phyloP scores from a whole-genome alignment of 2,329 filamentous ascomycete genomes.

The Ophiostoma himal-ulmi region DNA sequence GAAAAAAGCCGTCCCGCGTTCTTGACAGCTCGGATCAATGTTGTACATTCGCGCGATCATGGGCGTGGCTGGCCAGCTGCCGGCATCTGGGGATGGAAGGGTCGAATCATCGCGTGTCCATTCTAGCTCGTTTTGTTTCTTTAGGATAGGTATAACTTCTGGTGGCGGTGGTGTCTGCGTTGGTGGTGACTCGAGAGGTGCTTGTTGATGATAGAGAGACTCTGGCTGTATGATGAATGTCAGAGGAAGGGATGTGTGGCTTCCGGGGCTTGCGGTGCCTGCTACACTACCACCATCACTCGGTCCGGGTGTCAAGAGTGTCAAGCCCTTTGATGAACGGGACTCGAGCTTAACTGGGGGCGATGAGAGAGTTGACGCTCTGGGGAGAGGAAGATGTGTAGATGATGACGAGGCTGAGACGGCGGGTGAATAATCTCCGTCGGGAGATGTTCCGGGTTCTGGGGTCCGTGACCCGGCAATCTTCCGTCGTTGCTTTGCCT shows the following conservation, averaged over 20 bases:
- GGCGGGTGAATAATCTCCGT: slow-evolving; percentile 21
- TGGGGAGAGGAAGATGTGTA: background rate
- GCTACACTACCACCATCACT: background rate
- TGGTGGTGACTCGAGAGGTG: background rate
- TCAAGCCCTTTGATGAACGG: background rate
- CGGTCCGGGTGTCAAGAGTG: slow-evolving; percentile 12
- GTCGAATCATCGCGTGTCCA: slow-evolving; percentile 30
- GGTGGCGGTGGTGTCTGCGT: background rate
- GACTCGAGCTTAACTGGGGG: slow-evolving; percentile 9
- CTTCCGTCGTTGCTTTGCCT: slow-evolving; percentile 33
- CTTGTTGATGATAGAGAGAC: background rate
- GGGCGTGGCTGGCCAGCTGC: slow-evolving; percentile 32
- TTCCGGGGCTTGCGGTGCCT: background rate
- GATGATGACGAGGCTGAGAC: slow-evolving; percentile 18
- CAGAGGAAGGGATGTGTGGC: background rate
- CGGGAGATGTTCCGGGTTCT: slow-evolving; percentile 27
- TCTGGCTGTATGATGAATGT: slow-evolving; percentile 1
- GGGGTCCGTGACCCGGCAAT: slow-evolving; percentile 21
- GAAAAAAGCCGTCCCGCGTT: slow-evolving; percentile 45
- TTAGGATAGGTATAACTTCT: background rate
- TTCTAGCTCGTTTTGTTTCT: slow-evolving; percentile 10
- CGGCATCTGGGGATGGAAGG: slow-evolving; percentile 33
- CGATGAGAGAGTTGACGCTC: background rate
- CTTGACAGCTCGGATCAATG: slow-evolving; percentile 36
- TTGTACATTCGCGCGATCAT: slow-evolving; percentile 32